A percentile compares a stretch with the other conserved stretches of the same genome.
phyloP scores from a whole-genome alignment of 495 filamentous ascomycete genomes.

The Talaromyces stipitatus region DNA sequence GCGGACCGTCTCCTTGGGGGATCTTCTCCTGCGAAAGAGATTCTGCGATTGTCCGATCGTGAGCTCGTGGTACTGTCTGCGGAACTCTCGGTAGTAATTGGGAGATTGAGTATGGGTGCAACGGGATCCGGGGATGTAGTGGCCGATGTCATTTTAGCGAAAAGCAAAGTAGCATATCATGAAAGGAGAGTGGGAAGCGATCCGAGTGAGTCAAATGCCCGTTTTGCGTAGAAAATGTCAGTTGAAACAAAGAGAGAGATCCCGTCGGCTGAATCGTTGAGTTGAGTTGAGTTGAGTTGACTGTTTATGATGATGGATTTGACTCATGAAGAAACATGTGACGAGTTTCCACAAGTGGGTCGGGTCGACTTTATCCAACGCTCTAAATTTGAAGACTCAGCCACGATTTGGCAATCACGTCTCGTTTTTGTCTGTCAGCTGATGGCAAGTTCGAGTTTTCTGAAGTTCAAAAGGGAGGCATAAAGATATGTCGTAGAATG shows the following conservation, averaged over 20 bases:
- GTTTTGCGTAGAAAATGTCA: background rate
- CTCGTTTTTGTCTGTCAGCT: background rate
- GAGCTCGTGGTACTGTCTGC: slow-evolving; percentile 5
- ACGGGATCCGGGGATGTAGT: slow-evolving; percentile 30
- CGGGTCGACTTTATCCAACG: background rate
- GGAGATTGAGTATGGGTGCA: slow-evolving; percentile 46
- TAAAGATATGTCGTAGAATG: too few relatives aligned
- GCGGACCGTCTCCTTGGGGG: slow-evolving; percentile 32
- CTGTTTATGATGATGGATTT: background rate
- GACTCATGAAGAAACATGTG: slow-evolving; percentile 1
- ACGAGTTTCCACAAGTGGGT: background rate
- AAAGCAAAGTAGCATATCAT: background rate
- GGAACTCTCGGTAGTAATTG: slow-evolving; percentile 25
- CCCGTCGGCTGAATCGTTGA: background rate
- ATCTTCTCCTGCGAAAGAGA: slow-evolving; percentile 14
- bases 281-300: too few relatives aligned
- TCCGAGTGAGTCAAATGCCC: background rate
- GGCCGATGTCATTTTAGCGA: slow-evolving; percentile 19
- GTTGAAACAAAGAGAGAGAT: background rate
- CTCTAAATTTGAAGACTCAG: background rate
- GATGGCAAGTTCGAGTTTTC: background rate
- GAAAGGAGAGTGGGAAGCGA: background rate
- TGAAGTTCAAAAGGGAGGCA: too few relatives aligned
- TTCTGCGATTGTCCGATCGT: slow-evolving; percentile 14
- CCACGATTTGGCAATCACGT: background rate